A percentile compares a stretch with the other conserved stretches of the same genome.
phyloP scores from a whole-genome alignment of 2,329 filamentous ascomycete species.

The Fusarium gaditjirri region DNA sequence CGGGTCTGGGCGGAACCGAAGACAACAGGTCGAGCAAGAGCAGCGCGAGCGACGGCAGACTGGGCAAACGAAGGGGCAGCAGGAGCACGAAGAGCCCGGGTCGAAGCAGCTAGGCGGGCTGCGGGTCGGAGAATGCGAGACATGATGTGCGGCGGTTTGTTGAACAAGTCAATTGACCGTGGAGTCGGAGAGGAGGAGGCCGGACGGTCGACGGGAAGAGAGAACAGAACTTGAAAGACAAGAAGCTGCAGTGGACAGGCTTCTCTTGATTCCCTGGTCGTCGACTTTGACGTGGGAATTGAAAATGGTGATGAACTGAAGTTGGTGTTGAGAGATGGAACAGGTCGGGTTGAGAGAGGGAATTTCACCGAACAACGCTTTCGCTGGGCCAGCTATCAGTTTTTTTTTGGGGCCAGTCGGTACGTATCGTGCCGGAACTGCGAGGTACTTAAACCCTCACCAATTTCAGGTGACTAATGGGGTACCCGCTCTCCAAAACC shows the following conservation, averaged over 20 bases:
- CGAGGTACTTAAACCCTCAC: slow-evolving; percentile 40
- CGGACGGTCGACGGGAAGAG: slow-evolving; percentile 22
- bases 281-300: slow-evolving; percentile 43
- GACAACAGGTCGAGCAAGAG: slow-evolving; percentile 52
- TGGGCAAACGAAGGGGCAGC: slow-evolving; percentile 52
- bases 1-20: slow-evolving; percentile 59
- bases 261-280: slow-evolving; percentile 43
- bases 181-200: slow-evolving; percentile 27
- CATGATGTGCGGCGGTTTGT: slow-evolving; percentile 50
- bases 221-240: slow-evolving; percentile 24
- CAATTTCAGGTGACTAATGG: slow-evolving; percentile 7
- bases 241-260: slow-evolving; percentile 39
- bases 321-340: slow-evolving; percentile 43
- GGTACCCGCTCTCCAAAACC: slow-evolving; percentile 41
- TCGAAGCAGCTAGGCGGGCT: slow-evolving; percentile 59
- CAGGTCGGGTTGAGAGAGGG: slow-evolving; percentile 46
- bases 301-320: slow-evolving; percentile 37
- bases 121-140: slow-evolving; percentile 64
- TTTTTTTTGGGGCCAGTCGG: slow-evolving; percentile 48
- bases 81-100: slow-evolving; percentile 51
- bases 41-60: slow-evolving; percentile 52
- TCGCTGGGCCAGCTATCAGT: slow-evolving; percentile 43
- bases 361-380: slow-evolving; percentile 46
- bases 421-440: slow-evolving; percentile 45
- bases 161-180: slow-evolving; percentile 40